phyloP scores from a whole-genome alignment of 805 yeast genomes.

The Ogataea pignaliae region DNA sequence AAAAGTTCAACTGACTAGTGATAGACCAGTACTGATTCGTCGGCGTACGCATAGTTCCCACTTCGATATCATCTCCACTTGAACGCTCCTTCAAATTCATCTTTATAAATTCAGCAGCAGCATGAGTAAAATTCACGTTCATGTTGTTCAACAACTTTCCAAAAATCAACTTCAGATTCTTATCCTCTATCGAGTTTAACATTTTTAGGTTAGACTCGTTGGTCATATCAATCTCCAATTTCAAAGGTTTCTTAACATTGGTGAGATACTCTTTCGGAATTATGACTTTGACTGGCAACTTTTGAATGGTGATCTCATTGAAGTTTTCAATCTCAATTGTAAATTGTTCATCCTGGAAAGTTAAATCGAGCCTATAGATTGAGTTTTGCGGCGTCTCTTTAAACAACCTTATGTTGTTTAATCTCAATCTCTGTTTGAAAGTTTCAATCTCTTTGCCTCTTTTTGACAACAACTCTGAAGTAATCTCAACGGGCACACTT shows the following conservation, averaged over 20 bases:
- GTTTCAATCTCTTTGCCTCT: constrained; percentile 23
- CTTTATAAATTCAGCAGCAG: constrained; percentile 19
- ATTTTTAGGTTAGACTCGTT: constrained; percentile 23
- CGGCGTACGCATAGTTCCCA: too few relatives aligned
- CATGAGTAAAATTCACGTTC: constrained; percentile 24
- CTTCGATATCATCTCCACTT: too few relatives aligned
- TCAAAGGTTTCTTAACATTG: constrained; percentile 22
- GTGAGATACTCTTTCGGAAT: constrained; percentile 31
- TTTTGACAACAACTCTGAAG: constrained; percentile 6
- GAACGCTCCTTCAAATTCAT: background rate
- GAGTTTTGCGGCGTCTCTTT: constrained; percentile 27
- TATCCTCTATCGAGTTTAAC: constrained; percentile 26
- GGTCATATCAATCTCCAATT: constrained; percentile 31
- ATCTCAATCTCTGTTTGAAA: constrained; percentile 25
- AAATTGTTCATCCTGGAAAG: constrained; percentile 24
- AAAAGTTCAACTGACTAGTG: constrained; percentile 30
- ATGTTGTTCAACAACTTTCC: constrained; percentile 30
- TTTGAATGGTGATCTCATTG: constrained; percentile 22
- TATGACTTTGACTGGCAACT: constrained; percentile 25
- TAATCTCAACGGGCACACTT: constrained; percentile 1
- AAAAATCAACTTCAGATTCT: constrained; percentile 25
- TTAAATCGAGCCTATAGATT: constrained; percentile 24
- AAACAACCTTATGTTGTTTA: constrained; percentile 18
- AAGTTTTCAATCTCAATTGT: constrained; percentile 28
- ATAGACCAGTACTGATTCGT: constrained; percentile 17